Evolutionary conservation across 1,284 basidiomycete genomes (phyloP).

Genomic region (Tilletia walkeri): DNA sequence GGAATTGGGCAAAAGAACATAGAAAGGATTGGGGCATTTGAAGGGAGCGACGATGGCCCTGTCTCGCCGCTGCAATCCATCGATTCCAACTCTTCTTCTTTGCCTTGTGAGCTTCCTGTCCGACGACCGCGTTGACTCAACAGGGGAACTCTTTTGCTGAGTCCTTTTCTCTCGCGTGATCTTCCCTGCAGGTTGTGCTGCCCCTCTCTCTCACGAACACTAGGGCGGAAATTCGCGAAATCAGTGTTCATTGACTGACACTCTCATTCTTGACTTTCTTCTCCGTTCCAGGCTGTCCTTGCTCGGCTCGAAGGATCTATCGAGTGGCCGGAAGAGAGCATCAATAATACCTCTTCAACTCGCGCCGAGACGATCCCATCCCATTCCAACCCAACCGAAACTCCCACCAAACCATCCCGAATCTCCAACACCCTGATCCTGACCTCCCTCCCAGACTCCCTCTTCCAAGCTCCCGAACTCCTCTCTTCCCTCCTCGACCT

Average conservation of each 20-base stretch:
- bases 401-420: background rate
- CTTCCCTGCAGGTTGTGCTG: no score
- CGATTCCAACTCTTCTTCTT: no score
- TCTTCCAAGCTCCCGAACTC: constrained; percentile 33
- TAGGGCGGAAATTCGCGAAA: no score
- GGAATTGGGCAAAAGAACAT: background rate
- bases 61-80: no score
- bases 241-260: no score
- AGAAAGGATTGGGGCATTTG: background rate
- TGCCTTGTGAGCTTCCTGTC: no score
- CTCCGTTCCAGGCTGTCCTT: constrained; percentile 9
- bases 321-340: background rate
- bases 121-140: no score
- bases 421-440: constrained; percentile 48
- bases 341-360: background rate
- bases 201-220: no score
- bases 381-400: background rate
- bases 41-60: background rate
- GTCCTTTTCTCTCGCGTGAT: no score
- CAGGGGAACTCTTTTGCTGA: no score
- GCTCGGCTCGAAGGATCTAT: constrained; percentile 8
- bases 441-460: constrained; percentile 42
- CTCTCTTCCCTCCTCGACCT: constrained; percentile 40
- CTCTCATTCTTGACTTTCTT: background rate
- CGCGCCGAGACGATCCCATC: background rate